Evolutionary conservation across 371 early-diverging fungal species (phyloP).

Genomic region (Circinella minor): DNA sequence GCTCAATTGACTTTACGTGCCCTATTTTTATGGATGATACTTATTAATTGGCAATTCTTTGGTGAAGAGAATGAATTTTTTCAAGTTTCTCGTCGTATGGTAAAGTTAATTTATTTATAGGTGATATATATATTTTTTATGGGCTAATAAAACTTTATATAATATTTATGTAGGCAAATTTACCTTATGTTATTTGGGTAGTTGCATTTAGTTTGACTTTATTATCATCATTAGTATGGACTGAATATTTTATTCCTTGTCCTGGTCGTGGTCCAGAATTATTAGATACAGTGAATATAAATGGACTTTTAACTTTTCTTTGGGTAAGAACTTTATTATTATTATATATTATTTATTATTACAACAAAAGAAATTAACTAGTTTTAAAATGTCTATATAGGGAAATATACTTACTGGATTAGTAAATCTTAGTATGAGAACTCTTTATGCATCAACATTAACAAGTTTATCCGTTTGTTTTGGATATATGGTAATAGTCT

Average conservation of each 20-base stretch:
- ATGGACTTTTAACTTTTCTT: constrained; percentile 85
- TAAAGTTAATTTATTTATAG: constrained; percentile 11
- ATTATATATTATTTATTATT: too few relatives aligned
- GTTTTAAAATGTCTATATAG: constrained; percentile 7
- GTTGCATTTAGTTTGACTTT: constrained; percentile 68
- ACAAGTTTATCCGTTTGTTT: constrained; percentile 18
- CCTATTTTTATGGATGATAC: constrained; percentile 34
- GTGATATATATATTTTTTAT: too few relatives aligned
- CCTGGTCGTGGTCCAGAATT: constrained; percentile 54
- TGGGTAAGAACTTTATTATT: constrained; percentile 56
- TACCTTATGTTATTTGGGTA: constrained; percentile 79
- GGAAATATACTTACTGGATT: constrained; percentile 29
- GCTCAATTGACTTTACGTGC: constrained; percentile 23
- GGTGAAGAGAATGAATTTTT: constrained; percentile 22
- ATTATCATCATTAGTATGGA: constrained; percentile 55
- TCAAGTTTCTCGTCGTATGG: constrained; percentile 74
- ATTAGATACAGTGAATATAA: constrained; percentile 74
- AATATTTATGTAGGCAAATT: constrained; percentile 62
- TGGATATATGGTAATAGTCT: constrained; percentile 21
- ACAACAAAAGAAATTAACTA: too few relatives aligned
- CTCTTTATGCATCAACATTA: constrained; percentile 25
- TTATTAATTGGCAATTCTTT: constrained; percentile 29
- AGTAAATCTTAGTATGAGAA: constrained; percentile 27
- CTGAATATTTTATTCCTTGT: constrained; percentile 46
- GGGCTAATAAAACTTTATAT: too few relatives aligned